Evolutionary conservation across 768 basidiomycete species (phyloP), one percentile per base, ranked within the genome.

Genomic region (Tylopilus sp.): DNA sequence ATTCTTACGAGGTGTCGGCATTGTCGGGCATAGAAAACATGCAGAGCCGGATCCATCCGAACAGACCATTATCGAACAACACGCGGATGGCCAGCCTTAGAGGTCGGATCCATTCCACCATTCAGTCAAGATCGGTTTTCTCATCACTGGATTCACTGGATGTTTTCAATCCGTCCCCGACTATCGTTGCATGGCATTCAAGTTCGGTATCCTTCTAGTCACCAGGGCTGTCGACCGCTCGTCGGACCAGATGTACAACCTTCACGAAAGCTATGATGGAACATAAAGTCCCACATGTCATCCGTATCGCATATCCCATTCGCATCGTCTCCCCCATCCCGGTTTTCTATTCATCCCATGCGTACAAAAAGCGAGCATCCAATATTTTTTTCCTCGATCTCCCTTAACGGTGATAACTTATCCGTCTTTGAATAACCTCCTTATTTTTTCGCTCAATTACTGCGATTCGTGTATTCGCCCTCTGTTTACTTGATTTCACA

Each of bases 1-100:
- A 17, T 75, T 75, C 65, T 62, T 78, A 28, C 68, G 71, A 2
- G 62, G 66, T 1, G 74, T 72, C 13, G 77, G 77, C 20, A 50
- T 76, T 20, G 68, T 79, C 15, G 77, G 77, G 12, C 62, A 61
- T 13, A 40, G 26, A 21, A 47, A 21, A 49, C 23, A 17, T 21
- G 30, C 2, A 21, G 54, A 39, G 4, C 18, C 35, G 17, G 63
- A 61, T 20, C 45, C 49, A 7, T 64, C 53, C 2, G 68, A 69
- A 46, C 53, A 52, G 48, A 68, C 66, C 0, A 55, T 66, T 6
- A 57, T 47, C 3, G 55, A 52, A 23, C 25, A 53, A 45, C 22
- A 58, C 13, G 23, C 8, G 8, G 33, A 49, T 5, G 21, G 11
- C 6, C 23, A 53, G 45, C 44, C 35, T 11, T 64, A 62, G 48